phyloP scores from a whole-genome alignment of 208 protist genomes.

The Crithidia brevicula region DNA sequence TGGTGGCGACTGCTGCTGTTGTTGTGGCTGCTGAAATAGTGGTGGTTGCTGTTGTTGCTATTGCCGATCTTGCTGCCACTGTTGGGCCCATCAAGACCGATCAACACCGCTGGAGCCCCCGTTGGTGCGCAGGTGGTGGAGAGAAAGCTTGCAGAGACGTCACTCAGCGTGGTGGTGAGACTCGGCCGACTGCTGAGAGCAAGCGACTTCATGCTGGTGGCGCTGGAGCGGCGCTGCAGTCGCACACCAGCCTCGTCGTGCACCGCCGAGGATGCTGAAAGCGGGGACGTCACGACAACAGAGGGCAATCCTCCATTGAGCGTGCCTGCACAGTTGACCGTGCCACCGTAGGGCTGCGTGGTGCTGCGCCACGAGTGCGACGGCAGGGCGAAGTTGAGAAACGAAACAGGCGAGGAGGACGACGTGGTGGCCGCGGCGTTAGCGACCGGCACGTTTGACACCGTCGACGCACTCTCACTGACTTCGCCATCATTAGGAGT shows the following conservation, averaged over 20 bases:
- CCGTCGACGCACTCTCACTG: conserved; percentile 1
- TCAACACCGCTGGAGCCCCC: background rate
- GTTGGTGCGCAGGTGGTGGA: conserved; percentile 31
- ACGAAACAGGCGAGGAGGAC: background rate
- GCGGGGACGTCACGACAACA: conserved; percentile 1
- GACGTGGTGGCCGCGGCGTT: background rate
- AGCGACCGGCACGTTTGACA: background rate
- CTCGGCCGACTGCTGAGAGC: conserved; percentile 13
- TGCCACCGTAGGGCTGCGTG: conserved; percentile 15
- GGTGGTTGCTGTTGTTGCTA: background rate
- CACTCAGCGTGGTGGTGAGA: conserved; percentile 29
- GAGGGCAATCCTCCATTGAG: background rate
- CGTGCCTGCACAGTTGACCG: background rate
- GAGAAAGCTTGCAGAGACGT: conserved; percentile 34
- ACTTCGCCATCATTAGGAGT: too few species aligned
- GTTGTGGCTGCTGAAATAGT: background rate
- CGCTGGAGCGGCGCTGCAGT: conserved; percentile 15
- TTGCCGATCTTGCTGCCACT: conserved; percentile 16
- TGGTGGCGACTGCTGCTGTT: background rate
- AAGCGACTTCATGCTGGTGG: conserved; percentile 17
- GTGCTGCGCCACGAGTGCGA: conserved; percentile 21
- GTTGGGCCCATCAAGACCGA: background rate
- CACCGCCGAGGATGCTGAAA: background rate
- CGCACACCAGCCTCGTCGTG: conserved; percentile 7
- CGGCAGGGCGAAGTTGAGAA: conserved; percentile 21